These are phyloP conservation scores for Neoboletus subvelutipes DNA, from an alignment of 768 basidiomycete genomes.

Conservation along the genomic window DNA sequence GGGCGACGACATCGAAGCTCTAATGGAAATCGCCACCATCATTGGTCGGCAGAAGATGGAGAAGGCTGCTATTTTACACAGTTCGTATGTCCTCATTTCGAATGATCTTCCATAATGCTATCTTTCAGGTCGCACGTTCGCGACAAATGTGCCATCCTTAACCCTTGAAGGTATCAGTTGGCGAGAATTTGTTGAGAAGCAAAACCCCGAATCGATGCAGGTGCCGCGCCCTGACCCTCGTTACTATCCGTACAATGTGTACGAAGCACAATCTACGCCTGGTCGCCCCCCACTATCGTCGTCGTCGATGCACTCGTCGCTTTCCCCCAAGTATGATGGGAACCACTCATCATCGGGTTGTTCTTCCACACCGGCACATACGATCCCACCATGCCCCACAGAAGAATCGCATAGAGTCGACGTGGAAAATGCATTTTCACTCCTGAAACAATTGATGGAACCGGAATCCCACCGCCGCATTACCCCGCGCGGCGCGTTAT, in stretches of 20 bases:
- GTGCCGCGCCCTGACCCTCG: constrained; percentile 50
- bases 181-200: constrained; percentile 68
- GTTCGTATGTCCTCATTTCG: constrained; percentile 45
- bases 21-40: constrained; percentile 91
- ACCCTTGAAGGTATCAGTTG: constrained; percentile 66
- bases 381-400: constrained; percentile 23
- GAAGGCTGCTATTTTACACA: constrained; percentile 81
- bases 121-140: constrained; percentile 75
- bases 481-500: constrained; percentile 73
- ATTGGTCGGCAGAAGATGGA: constrained; percentile 85
- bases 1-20: constrained; percentile 89
- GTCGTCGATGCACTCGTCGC: constrained; percentile 33
- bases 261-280: constrained; percentile 27
- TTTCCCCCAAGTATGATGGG: constrained; percentile 17
- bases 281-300: constrained; percentile 32
- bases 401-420: constrained; percentile 48
- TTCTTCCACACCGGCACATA: constrained; percentile 21
- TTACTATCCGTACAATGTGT: constrained; percentile 52
- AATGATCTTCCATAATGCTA: constrained; percentile 3
- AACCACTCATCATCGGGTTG: constrained; percentile 20
- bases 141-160: constrained; percentile 86
- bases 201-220: constrained; percentile 69
- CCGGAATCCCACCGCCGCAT: constrained; percentile 76
- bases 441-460: constrained; percentile 71
- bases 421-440: constrained; percentile 67